phyloP scores from a whole-genome alignment of 495 filamentous ascomycete genomes.

The Aspergillus bertholletiae region DNA sequence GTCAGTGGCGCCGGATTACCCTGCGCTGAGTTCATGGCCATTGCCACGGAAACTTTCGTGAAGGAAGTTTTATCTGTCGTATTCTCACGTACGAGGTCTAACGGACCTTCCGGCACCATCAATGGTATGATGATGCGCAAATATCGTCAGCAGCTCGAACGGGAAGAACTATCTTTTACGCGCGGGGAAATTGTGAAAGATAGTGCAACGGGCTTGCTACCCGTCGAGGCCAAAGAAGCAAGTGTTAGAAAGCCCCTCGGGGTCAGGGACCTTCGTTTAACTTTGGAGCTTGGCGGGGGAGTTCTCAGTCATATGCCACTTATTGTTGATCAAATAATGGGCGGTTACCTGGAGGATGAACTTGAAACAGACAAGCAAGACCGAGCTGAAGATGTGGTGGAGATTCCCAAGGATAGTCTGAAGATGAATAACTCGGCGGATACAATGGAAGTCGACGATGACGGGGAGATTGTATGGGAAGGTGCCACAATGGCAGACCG shows the following conservation, averaged over 20 bases:
- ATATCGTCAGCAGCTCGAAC: constrained; percentile 67
- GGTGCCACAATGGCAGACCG: constrained; percentile 61
- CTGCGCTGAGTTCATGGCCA: constrained; percentile 81
- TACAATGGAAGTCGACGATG: constrained; percentile 63
- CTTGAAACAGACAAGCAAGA: constrained; percentile 56
- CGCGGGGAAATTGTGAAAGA: constrained; percentile 68
- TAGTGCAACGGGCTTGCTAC: constrained; percentile 62
- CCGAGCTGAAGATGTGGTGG: constrained; percentile 34
- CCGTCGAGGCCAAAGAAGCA: constrained; percentile 68
- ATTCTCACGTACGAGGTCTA: constrained; percentile 73
- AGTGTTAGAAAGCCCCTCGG: constrained; percentile 63
- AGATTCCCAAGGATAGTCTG: constrained; percentile 32
- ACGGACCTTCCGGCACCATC: constrained; percentile 67
- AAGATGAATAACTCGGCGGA: constrained; percentile 35
- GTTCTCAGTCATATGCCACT: constrained; percentile 74
- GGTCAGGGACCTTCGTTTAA: constrained; percentile 74
- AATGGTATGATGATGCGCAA: constrained; percentile 75
- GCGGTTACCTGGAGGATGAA: constrained; percentile 72
- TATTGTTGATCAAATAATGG: constrained; percentile 65
- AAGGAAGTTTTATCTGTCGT: constrained; percentile 82
- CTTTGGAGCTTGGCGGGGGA: constrained; percentile 69
- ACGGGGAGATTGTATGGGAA: constrained; percentile 65
- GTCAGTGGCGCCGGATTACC: constrained; percentile 65
- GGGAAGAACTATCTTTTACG: constrained; percentile 65
- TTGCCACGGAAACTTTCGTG: constrained; percentile 86